Conservation (phyloP, 768 basidiomycete genomes). For the Filobasidium floriforme region DNA sequence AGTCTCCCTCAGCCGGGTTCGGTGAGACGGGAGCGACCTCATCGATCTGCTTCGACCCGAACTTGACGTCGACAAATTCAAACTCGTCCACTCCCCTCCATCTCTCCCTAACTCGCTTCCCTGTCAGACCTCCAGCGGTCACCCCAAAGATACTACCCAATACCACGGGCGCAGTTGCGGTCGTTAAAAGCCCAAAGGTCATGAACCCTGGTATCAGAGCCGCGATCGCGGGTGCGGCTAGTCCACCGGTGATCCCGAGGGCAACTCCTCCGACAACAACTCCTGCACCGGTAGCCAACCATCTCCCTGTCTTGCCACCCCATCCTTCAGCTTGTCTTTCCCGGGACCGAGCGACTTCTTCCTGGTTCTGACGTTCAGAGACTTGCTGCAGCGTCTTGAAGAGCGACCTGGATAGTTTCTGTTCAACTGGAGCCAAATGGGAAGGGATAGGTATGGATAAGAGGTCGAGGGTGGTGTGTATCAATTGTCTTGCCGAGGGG, state of each 20-base stretch:
- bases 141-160: conserved; percentile 48
- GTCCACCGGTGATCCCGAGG: conserved; percentile 47
- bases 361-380: conserved; percentile 23
- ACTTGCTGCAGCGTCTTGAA: conserved; percentile 35
- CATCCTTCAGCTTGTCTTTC: conserved; percentile 44
- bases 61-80: conserved; percentile 39
- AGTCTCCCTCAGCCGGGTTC: background rate
- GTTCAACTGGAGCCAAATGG: conserved; percentile 33
- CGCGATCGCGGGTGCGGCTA: conserved; percentile 48
- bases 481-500: conserved; percentile 31
- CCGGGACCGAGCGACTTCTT: conserved; percentile 36
- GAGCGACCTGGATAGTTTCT: conserved; percentile 31
- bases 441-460: conserved; percentile 27
- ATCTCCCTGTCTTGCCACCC: conserved; percentile 45
- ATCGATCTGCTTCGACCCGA: conserved; percentile 29
- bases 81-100: conserved; percentile 7
- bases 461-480: conserved; percentile 30
- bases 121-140: conserved; percentile 47
- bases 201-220: conserved; percentile 43
- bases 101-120: conserved; percentile 22
- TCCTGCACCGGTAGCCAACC: conserved; percentile 45
- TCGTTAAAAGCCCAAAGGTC: conserved; percentile 39
- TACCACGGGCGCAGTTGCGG: conserved; percentile 44
- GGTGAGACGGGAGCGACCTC: background rate
- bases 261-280: conserved; percentile 46